Evolutionary conservation across 2,329 filamentous ascomycete genomes (phyloP).

Genomic region (Teratosphaeria destructans): DNA sequence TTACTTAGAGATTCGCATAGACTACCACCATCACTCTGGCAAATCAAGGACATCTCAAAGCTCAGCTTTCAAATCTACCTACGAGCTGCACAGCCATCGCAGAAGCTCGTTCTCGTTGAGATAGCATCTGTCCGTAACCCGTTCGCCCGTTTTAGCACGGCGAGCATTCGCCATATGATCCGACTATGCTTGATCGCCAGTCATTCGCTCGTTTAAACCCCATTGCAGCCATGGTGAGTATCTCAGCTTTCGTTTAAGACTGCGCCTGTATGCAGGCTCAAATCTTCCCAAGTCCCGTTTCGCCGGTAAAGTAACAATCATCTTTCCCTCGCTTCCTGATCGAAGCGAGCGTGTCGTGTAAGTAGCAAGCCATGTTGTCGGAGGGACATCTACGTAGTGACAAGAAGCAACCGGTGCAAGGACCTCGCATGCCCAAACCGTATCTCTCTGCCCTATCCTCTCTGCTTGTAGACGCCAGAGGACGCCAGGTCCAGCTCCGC

Average conservation of each 20-base stretch:
- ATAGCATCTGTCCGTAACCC: not conserved
- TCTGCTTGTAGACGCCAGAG: constrained; percentile 5
- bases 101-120: not conserved
- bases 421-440: not conserved
- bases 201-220: not conserved
- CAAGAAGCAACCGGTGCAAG: not conserved
- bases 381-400: constrained; percentile 1
- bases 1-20: not conserved
- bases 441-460: not conserved
- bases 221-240: not conserved
- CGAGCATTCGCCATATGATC: not conserved
- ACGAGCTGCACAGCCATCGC: not conserved
- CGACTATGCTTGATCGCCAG: not conserved
- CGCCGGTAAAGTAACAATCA: not conserved
- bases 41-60: not conserved
- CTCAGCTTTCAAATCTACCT: not conserved
- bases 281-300: not conserved
- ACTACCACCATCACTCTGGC: not conserved
- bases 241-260: not conserved
- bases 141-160: not conserved
- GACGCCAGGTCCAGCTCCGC: constrained; percentile 21
- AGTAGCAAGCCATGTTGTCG: not conserved
- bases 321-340: not conserved
- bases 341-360: not conserved
- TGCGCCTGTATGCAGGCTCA: not conserved